These are phyloP conservation scores for Fusarium pilosicola DNA, from an alignment of 2,329 filamentous ascomycete species.

Conservation along the genomic window DNA sequence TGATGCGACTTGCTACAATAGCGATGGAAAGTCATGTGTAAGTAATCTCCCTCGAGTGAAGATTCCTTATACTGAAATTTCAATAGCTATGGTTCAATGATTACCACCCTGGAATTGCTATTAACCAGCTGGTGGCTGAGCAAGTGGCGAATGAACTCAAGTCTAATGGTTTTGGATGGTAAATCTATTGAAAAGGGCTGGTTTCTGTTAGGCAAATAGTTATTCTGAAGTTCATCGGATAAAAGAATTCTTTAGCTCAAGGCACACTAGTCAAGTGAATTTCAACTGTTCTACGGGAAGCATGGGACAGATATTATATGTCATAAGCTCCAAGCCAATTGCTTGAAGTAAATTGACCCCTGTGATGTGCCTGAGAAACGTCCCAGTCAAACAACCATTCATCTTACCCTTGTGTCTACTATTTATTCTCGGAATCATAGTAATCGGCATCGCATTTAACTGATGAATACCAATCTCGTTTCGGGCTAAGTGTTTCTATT, in stretches of 20 bases:
- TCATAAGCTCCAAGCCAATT: too few species aligned
- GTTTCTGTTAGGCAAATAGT: too few species aligned
- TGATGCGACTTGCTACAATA: conserved; percentile 55
- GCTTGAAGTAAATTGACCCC: too few species aligned
- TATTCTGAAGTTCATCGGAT: too few species aligned
- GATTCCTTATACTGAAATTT: background rate
- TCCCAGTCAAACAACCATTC: accelerated
- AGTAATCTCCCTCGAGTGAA: background rate
- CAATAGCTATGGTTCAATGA: conserved; percentile 55
- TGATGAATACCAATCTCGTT: accelerated
- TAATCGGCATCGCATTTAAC: accelerated
- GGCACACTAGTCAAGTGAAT: accelerated
- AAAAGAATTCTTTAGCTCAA: too few species aligned
- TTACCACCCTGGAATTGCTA: conserved; percentile 55
- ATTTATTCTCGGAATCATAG: too few species aligned
- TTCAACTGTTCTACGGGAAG: accelerated
- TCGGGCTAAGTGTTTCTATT: accelerated
- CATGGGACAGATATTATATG: accelerated
- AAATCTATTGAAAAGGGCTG: too few species aligned
- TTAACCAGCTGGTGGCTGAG: conserved; percentile 53
- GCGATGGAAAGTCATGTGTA: conserved; percentile 54
- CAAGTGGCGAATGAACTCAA: conserved; percentile 45
- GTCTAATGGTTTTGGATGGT: conserved; percentile 6
- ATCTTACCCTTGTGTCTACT: accelerated
- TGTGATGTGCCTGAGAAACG: accelerated